Base-by-base conservation (phyloP, 345 rosid species). In the Lepidium africanum region DNA sequence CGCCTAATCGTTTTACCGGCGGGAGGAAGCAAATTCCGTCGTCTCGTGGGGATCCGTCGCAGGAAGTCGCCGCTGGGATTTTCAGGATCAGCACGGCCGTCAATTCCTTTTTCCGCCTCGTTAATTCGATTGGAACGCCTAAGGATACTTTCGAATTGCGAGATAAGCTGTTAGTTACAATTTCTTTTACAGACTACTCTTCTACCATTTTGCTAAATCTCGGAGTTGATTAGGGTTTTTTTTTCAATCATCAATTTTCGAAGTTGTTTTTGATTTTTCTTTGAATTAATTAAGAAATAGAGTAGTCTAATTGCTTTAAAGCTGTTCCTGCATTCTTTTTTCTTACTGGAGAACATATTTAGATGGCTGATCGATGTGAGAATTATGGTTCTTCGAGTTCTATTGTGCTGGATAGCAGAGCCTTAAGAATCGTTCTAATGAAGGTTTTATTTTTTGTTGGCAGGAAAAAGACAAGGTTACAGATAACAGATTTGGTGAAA, bases 41-140 rank as follows among this genome's bases (percentile, higher is more conserved):
- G 23, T 73, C 63, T 33, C 68, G 80, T 56, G 67, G 77, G 15
- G 81, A 86, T 15, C 75, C 84, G 2, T 81, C 94, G 40, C 94
- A 81, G 69, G 84, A 84, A 6, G 89, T 87, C 15, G 91, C 90
- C 10, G 81, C 91, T 33, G 88, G 88, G 6, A 81, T 90, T 47
- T 90, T 90, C 79, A 81, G 82, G 77, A 82, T 86, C 54, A 82
- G 84, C 75, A 90, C 90, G 3, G 90, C 92, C 36, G 78, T 90
- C 33, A 78, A 77, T 65, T 77, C 85, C 68, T 86, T 87, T 72
- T 72, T 72, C 63, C 94, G 88, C 17, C 96, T 87, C 72, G 86
- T 87, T 67, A 80, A 81, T 79, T 80, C 90, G 33, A 85, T 90
- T 16, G 92, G 92, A 33, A 86, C 94, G 52, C 82, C 87, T 3